Evolutionary conservation across 164 flowering plant genomes (phyloP).

Genomic region (Chloranthus sessilifolius): DNA sequence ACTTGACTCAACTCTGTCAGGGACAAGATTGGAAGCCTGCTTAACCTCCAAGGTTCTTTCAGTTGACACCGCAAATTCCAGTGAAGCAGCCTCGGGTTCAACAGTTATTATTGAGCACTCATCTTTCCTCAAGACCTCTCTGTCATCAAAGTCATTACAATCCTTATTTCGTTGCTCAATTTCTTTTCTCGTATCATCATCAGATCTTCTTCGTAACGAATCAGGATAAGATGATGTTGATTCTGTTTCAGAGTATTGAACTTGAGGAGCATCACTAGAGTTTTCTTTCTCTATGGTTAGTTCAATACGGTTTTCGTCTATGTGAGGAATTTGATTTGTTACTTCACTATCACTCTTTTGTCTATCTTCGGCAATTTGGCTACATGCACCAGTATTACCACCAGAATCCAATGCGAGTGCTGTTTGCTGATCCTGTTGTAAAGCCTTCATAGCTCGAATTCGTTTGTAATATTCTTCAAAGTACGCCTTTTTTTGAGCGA

Average conservation of each 20-base stretch:
- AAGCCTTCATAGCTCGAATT: conserved; percentile 21
- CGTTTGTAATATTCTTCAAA: conserved; percentile 31
- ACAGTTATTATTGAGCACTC: background rate
- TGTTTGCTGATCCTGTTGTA: conserved; percentile 17
- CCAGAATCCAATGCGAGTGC: conserved; percentile 4
- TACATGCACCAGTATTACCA: background rate
- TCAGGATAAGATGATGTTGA: background rate
- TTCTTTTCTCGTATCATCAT: background rate
- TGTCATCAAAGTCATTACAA: background rate
- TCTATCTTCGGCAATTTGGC: conserved; percentile 10
- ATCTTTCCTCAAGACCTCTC: background rate
- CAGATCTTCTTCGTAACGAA: conserved; percentile 3
- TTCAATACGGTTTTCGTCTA: background rate
- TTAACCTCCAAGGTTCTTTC: background rate
- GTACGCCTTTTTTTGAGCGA: conserved; percentile 34
- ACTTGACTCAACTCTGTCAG: conserved; percentile 1
- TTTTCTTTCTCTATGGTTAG: background rate
- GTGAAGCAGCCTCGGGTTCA: conserved; percentile 5
- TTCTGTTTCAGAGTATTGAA: conserved; percentile 3
- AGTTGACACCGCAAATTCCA: background rate
- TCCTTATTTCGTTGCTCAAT: background rate
- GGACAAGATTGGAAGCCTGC: background rate
- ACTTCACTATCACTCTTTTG: background rate
- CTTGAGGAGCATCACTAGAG: background rate
- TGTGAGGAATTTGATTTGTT: background rate